Conservation (phyloP, 306 rosid species). For the Ziziphus jujuba region DNA sequence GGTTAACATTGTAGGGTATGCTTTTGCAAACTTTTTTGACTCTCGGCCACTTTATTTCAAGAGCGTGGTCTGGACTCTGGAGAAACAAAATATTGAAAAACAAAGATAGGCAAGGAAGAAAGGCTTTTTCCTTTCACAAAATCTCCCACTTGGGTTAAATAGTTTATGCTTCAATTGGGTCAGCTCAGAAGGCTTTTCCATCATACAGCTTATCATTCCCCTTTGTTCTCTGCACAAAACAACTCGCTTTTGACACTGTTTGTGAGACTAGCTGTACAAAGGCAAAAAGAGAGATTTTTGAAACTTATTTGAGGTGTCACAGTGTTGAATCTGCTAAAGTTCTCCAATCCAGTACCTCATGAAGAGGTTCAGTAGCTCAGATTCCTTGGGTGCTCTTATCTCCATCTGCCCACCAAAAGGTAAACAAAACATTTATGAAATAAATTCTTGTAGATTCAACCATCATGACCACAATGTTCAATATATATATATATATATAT, state of each 20-base stretch:
- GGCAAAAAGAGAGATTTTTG: constrained; percentile 4
- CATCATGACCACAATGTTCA: background rate
- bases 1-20: background rate
- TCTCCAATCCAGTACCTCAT: constrained; percentile 17
- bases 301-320: background rate
- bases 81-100: background rate
- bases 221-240: background rate
- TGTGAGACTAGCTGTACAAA: background rate
- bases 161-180: background rate
- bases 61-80: no score
- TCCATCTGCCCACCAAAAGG: constrained; percentile 54
- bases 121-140: background rate
- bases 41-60: no score
- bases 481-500: no score
- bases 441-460: background rate
- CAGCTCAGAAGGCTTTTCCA: no score
- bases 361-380: constrained; percentile 51
- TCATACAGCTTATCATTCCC: no score
- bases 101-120: background rate
- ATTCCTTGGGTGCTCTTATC: constrained; percentile 37
- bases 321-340: background rate
- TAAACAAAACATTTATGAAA: constrained; percentile 19
- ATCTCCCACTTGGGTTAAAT: constrained; percentile 1
- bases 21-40: background rate
- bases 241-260: background rate